Base-by-base conservation (phyloP, 176 grass and related monocot genomes). In the Carex littledalei region DNA sequence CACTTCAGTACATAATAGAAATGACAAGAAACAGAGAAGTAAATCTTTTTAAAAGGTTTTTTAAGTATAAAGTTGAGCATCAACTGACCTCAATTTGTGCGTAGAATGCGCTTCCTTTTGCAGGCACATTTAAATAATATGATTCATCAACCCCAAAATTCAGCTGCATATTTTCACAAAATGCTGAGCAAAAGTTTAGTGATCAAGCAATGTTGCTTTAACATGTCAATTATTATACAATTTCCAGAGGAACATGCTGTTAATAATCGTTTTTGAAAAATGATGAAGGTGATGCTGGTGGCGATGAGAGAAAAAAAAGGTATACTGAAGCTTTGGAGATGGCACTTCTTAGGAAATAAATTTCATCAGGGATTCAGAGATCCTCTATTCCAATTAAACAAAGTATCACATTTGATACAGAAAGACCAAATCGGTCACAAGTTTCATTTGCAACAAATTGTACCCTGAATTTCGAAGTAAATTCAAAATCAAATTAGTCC, bases 141-240 rank as follows among this genome's bases (percentile, higher is more conserved):
- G 95, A 98, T 80, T 98, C 95, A 77, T 98, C 91, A 12, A 90
- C 69, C 32, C 93, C 91, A 78, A 88, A 98, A 63, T 89, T 90
- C 43, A 98, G 89, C 95, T 98, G 86, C 85, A 93, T 49, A 88
- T 71, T 76, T 79, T 61, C 81, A 74, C 8, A 88, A 63, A 22
- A 85, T 37, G 20, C 56, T 43, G 37, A 35, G 50, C 20, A 88
- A 75, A 62, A 82, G 21, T 7, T 80, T 41, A 62, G 49, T 81
- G 37, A 81, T 39, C 24, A 75, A 26, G 12, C 21, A 76, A 47
- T 74, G 39, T 4, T 8, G 10, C 4, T 22, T 29, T 26, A 29
- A 3, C 72, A 50, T 76, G 45, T 54, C 47, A 54, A 54, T 2
- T 76, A 29, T 26, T 52, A 26, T 24, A 76, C 9, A 54, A 76